Evolutionary conservation across 2,329 filamentous ascomycete genomes (phyloP).

Genomic region (Paraconiothyrium brasiliense): DNA sequence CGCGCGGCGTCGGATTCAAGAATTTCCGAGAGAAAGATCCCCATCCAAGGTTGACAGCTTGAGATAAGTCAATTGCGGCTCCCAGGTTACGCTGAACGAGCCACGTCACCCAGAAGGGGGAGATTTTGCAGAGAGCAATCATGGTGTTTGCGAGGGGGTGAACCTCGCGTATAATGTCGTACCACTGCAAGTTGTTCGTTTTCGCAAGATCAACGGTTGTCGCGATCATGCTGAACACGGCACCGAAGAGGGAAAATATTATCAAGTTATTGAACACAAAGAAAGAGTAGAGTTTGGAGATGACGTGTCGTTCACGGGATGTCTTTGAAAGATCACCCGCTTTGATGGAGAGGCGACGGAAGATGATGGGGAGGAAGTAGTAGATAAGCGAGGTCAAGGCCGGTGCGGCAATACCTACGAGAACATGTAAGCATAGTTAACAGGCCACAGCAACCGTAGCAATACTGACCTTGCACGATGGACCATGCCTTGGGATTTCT

Average conservation of each 20-base stretch:
- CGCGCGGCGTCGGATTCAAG: slow-evolving; percentile 84
- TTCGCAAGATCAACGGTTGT: slow-evolving; percentile 68
- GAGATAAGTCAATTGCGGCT: slow-evolving; percentile 91
- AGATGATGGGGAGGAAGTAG: slow-evolving; percentile 86
- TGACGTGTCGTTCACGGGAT: slow-evolving; percentile 88
- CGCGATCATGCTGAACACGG: slow-evolving; percentile 77
- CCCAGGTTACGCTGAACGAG: slow-evolving; percentile 91
- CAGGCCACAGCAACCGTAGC: neutral
- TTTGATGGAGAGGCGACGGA: slow-evolving; percentile 83
- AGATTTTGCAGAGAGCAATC: slow-evolving; percentile 79
- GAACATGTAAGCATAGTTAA: neutral
- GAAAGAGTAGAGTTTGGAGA: slow-evolving; percentile 90
- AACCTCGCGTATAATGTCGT: slow-evolving; percentile 71
- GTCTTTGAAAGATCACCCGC: slow-evolving; percentile 93
- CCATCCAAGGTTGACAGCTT: slow-evolving; percentile 84
- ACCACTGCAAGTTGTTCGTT: slow-evolving; percentile 58
- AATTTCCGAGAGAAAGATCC: slow-evolving; percentile 88
- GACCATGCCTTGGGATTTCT: slow-evolving; percentile 77
- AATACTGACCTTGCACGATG: slow-evolving; percentile 72
- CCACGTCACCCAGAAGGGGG: slow-evolving; percentile 82
- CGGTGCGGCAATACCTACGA: slow-evolving; percentile 77
- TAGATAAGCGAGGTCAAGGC: slow-evolving; percentile 89
- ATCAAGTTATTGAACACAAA: slow-evolving; percentile 98
- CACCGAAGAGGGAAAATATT: slow-evolving; percentile 91
- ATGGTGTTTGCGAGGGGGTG: slow-evolving; percentile 73